A percentile compares a stretch with the other conserved stretches of the same genome.
phyloP scores from a whole-genome alignment of 352 stramenopile genomes.

The Pythium pyrilobum region DNA sequence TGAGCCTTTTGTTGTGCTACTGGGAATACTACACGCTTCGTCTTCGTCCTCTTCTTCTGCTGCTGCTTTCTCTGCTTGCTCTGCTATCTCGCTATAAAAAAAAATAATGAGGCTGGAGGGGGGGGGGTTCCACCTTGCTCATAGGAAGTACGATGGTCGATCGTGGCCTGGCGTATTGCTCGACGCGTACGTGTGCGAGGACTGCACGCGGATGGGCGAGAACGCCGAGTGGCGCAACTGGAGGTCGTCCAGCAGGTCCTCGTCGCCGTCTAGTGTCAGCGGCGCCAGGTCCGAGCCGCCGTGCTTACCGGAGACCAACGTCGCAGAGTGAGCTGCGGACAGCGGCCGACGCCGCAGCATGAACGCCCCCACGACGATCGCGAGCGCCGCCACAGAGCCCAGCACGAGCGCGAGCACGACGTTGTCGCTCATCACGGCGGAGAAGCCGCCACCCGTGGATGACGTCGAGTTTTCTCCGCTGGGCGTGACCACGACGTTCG shows the following conservation, averaged over 20 bases:
- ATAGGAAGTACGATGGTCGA: slow-evolving; percentile 13
- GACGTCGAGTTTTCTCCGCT: not conserved
- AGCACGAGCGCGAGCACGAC: slow-evolving; percentile 5
- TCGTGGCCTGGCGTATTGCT: slow-evolving; percentile 7
- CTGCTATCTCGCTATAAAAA: too few relatives aligned
- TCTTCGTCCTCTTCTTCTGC: not conserved
- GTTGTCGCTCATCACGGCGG: not conserved
- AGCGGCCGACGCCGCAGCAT: slow-evolving; percentile 1
- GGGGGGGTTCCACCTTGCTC: not conserved
- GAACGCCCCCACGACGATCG: slow-evolving; percentile 7
- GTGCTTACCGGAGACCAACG: not conserved
- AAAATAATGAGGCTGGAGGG: too few relatives aligned
- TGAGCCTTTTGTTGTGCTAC: not conserved
- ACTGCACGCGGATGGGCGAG: slow-evolving; percentile 16
- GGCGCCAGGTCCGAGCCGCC: not conserved
- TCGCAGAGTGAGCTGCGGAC: not conserved
- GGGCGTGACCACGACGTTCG: not conserved
- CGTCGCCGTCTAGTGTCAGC: slow-evolving; percentile 4
- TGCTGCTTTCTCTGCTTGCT: too few relatives aligned
- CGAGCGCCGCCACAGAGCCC: slow-evolving; percentile 1
- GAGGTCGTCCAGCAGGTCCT: slow-evolving; percentile 3
- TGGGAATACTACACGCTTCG: not conserved
- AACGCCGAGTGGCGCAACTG: slow-evolving; percentile 5
- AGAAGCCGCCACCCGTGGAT: not conserved
- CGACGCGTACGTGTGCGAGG: not conserved